Evolutionary conservation across 2,329 filamentous ascomycete genomes (phyloP).

Genomic region (Penicillium sp.): DNA sequence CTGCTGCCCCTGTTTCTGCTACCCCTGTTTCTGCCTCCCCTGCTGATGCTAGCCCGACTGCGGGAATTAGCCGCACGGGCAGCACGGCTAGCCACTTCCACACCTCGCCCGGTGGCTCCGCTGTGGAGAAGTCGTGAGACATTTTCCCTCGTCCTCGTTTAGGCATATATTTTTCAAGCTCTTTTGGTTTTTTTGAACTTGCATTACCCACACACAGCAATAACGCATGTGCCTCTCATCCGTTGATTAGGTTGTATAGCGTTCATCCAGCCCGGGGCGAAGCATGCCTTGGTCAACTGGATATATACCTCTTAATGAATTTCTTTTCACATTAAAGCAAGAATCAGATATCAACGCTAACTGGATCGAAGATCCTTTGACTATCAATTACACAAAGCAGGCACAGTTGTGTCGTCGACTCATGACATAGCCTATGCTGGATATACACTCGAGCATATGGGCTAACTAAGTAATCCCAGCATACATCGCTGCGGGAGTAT

Average conservation of each 20-base stretch:
- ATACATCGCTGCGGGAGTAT: no score
- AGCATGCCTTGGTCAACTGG: not conserved
- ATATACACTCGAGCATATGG: not conserved
- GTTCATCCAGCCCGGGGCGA: not conserved
- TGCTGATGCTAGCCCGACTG: conserved; percentile 4
- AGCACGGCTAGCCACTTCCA: conserved; percentile 24
- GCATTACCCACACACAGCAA: not conserved
- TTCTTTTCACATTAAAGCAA: not conserved
- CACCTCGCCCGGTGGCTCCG: conserved; percentile 22
- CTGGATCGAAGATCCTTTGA: not conserved
- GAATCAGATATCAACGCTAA: conserved; percentile 2
- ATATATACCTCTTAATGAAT: conserved; percentile 6
- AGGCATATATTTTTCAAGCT: not conserved
- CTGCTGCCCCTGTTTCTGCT: not conserved
- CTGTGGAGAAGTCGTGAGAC: conserved; percentile 12
- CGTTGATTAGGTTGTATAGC: no score
- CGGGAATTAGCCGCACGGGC: conserved; percentile 18
- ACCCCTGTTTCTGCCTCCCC: conserved; percentile 6
- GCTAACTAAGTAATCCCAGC: not conserved
- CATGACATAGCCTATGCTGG: not conserved
- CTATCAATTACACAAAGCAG: not conserved
- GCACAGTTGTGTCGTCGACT: not conserved
- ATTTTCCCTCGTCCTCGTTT: not conserved
- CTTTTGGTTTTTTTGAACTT: not conserved
- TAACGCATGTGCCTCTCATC: not conserved